Evolutionary conservation across 2,329 filamentous ascomycete species (phyloP).

Genomic region (Endocalyx cinctus): DNA sequence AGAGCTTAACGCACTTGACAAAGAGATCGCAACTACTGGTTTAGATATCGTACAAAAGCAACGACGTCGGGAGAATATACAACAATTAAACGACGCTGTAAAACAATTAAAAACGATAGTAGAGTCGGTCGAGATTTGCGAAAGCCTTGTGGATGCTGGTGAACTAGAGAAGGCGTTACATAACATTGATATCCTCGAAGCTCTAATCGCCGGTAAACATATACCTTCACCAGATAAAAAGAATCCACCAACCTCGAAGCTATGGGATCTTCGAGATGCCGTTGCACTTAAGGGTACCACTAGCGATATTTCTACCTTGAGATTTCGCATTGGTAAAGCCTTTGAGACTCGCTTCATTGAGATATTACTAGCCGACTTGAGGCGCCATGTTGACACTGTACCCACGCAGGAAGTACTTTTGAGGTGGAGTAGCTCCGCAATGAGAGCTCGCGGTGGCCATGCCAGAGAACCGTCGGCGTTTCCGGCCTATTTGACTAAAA

Average conservation of each 20-base stretch:
- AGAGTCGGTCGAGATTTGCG: slow-evolving; percentile 68
- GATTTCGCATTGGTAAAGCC: slow-evolving; percentile 77
- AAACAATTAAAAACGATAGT: slow-evolving; percentile 78
- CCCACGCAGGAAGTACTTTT: slow-evolving; percentile 70
- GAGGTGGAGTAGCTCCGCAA: slow-evolving; percentile 76
- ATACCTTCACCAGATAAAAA: slow-evolving; percentile 30
- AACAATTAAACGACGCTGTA: slow-evolving; percentile 76
- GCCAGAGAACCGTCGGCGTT: slow-evolving; percentile 63
- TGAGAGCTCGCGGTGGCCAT: slow-evolving; percentile 65
- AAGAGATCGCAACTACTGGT: slow-evolving; percentile 81
- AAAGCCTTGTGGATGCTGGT: slow-evolving; percentile 77
- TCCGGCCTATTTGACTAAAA: slow-evolving; percentile 74
- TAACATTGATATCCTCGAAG: slow-evolving; percentile 72
- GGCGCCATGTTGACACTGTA: slow-evolving; percentile 72
- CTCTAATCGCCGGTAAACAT: slow-evolving; percentile 70
- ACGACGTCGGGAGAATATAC: slow-evolving; percentile 76
- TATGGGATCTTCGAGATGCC: slow-evolving; percentile 69
- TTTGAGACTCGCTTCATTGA: slow-evolving; percentile 79
- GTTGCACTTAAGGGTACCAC: slow-evolving; percentile 77
- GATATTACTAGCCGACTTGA: slow-evolving; percentile 72
- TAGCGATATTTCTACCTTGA: slow-evolving; percentile 69
- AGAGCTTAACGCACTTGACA: slow-evolving; percentile 76
- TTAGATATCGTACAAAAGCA: slow-evolving; percentile 81
- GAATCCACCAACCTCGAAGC: slow-evolving; percentile 28
- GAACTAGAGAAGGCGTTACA: slow-evolving; percentile 76